Base-by-base conservation (phyloP, 2,329 filamentous ascomycete genomes). In the Onygena corvina region DNA sequence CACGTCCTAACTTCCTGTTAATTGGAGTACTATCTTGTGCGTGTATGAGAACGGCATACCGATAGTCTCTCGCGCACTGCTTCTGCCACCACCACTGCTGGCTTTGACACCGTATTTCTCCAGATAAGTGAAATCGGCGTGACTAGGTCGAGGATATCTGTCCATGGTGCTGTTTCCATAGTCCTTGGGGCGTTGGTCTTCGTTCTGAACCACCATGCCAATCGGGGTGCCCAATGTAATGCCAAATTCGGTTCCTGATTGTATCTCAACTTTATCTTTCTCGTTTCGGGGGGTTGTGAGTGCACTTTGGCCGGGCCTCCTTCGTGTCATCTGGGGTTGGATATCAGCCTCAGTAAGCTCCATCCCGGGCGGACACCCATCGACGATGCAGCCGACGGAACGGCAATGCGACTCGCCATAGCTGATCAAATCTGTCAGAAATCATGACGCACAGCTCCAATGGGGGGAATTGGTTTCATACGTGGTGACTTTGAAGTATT, bases 31-130 rank as follows among this genome's bases (percentile, higher is more conserved):
- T n/a, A 38, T 11, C 9, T 18, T 11, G 14, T 1, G 31, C 6
- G 2, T 29, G n/a, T 47, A 50, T 34, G 29, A 11, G 11, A 18
- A 51, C 25, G 25, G 53, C 60, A 60, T 63, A 77, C 84, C 87
- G 63, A 96, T 94, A 8, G 90, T 96, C 75, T 96, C 90, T 56
- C 90, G 76, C n/a, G 92, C 92, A 64, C 83, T 89, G 64, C 84
- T 89, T 54, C 92, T 78, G 48, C 92, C 90, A 58, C 92, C 90
- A 51, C 92, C 90, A 53, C 82, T 88, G 64, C 80, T 86, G 31
- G 92, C 88, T 73, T 93, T 93, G 58, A 93, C 81, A 50, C 90
- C 90, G 67, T 98, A 98, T 72, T 96, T 96, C 67, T 94, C 86
- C 53, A 94, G 76, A 71, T 96, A 96, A 53, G 92, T 96, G 79